Conservation (phyloP, 192 early-diverging fungal genomes). For the Backusella sp. region DNA sequence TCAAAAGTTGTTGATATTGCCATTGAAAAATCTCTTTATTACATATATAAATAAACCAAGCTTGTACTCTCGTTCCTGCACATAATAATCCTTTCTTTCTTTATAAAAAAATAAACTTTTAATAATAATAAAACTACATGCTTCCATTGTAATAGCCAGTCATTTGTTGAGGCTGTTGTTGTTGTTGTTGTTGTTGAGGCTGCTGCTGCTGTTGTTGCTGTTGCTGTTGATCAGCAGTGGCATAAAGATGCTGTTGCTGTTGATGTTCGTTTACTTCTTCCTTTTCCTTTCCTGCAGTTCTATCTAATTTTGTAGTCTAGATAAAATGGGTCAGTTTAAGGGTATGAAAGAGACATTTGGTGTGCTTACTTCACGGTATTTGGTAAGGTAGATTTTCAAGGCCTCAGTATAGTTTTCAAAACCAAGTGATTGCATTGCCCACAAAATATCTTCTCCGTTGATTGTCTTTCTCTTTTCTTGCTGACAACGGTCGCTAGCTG, state of each 20-base stretch:
- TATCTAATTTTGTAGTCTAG: constrained; percentile 55
- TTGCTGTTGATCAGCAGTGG: constrained; percentile 13
- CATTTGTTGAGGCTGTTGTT: constrained; percentile 2
- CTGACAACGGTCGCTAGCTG: constrained; percentile 91
- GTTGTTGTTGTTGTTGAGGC: not conserved
- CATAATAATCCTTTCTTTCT: not conserved
- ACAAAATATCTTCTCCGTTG: constrained; percentile 97
- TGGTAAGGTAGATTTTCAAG: constrained; percentile 84
- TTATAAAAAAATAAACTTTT: not conserved
- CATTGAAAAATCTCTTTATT: not conserved
- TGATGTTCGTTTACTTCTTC: constrained; percentile 38
- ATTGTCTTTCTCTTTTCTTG: constrained; percentile 97
- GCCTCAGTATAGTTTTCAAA: constrained; percentile 96
- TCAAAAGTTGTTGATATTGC: not conserved
- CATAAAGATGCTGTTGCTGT: constrained; percentile 2
- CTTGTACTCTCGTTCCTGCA: too few relatives aligned
- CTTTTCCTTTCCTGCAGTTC: constrained; percentile 50
- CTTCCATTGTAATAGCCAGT: constrained; percentile 7
- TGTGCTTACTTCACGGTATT: constrained; percentile 83
- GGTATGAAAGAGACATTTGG: not conserved
- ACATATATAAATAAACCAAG: not conserved
- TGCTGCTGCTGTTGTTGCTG: constrained; percentile 3
- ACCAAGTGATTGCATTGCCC: constrained; percentile 96
- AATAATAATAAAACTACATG: not conserved
- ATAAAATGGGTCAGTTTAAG: too few relatives aligned